Conservation (phyloP, 768 basidiomycete species). For the Vishniacozyma victoriae region DNA sequence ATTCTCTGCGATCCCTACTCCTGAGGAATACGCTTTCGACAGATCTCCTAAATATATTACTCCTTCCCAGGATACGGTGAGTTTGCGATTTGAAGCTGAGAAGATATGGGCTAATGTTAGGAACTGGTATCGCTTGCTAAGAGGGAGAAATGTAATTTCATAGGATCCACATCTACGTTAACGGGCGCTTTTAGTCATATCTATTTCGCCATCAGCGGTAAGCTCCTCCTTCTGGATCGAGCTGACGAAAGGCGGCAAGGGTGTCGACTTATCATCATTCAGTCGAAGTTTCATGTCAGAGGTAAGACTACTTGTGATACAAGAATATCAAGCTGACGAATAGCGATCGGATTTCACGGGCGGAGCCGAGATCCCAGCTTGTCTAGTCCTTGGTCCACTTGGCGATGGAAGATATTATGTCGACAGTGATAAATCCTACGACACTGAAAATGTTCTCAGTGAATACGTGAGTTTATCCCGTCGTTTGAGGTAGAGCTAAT, state of each 20-base stretch:
- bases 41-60: conserved; percentile 66
- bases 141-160: conserved; percentile 58
- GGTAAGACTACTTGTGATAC: conserved; percentile 49
- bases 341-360: conserved; percentile 65
- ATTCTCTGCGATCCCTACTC: conserved; percentile 66
- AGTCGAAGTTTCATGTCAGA: conserved; percentile 58
- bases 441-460: conserved; percentile 44
- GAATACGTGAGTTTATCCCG: conserved; percentile 37
- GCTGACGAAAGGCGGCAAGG: conserved; percentile 49
- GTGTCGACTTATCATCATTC: conserved; percentile 59
- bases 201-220: conserved; percentile 76
- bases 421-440: conserved; percentile 48
- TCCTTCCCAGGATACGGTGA: conserved; percentile 69
- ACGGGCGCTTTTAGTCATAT: conserved; percentile 77
- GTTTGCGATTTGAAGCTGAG: conserved; percentile 13
- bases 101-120: conserved; percentile 45
- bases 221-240: conserved; percentile 1
- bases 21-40: conserved; percentile 79
- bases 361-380: conserved; percentile 70
- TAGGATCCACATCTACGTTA: conserved; percentile 84
- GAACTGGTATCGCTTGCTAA: conserved; percentile 62
- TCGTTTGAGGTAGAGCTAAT: not conserved
- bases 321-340: conserved; percentile 8
- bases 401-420: conserved; percentile 43
- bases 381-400: conserved; percentile 60